These are phyloP conservation scores for Trypanosomatidae sp. DNA, from an alignment of 208 protist genomes.

Conservation along the genomic window DNA sequence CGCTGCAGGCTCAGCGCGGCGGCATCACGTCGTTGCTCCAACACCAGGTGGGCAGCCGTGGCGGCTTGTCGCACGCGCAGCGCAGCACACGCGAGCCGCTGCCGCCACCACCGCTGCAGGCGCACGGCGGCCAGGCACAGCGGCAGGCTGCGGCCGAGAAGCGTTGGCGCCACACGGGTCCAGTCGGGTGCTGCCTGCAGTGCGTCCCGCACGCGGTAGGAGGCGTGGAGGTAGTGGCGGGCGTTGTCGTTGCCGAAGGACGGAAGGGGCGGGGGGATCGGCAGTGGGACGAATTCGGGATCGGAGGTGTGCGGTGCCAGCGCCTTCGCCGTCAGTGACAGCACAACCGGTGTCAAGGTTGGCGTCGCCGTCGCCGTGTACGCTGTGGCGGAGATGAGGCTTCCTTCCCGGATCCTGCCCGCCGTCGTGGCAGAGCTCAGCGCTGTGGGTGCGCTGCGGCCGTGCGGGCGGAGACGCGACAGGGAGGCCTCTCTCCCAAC, in stretches of 20 bases:
- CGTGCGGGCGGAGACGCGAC: too few relatives aligned
- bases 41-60: neutral
- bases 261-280: too few relatives aligned
- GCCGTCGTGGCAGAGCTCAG: too few relatives aligned
- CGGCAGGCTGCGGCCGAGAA: constrained; percentile 29
- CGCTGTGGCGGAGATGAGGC: too few relatives aligned
- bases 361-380: too few relatives aligned
- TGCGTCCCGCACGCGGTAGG: constrained; percentile 9
- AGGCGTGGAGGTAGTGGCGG: constrained; percentile 8
- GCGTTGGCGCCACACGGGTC: constrained; percentile 2
- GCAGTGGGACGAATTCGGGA: too few relatives aligned
- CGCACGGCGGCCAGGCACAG: constrained; percentile 35
- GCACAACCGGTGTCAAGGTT: too few relatives aligned
- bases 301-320: neutral
- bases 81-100: constrained; percentile 9
- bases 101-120: constrained; percentile 48
- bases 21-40: constrained; percentile 17
- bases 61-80: neutral
- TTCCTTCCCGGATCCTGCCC: too few relatives aligned
- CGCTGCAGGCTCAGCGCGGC: constrained; percentile 40
- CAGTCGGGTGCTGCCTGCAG: constrained; percentile 8
- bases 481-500: too few relatives aligned
- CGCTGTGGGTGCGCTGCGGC: too few relatives aligned
- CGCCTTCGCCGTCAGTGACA: neutral
- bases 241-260: too few relatives aligned